Evolutionary conservation across 2,329 filamentous ascomycete species (phyloP), one percentile per base, ranked within the genome.

Genomic region (Colletotrichum liaoningense): DNA sequence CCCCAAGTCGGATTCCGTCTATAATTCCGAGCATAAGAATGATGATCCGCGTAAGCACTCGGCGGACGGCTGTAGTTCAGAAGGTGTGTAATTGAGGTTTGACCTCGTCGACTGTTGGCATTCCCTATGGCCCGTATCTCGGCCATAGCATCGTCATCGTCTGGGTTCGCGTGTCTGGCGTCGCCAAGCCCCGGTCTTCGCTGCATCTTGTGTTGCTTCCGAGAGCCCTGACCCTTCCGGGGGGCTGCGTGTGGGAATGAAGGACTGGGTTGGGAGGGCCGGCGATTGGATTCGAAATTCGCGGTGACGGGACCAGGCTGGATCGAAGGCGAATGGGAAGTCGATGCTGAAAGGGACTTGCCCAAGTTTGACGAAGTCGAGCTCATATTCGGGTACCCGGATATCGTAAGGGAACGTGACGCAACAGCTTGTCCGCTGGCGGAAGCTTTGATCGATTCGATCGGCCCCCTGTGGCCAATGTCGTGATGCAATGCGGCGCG

Each of bases 81-180:
- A 70, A 99, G 86, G 83, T 99, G 97, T 54, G 97, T 98, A 81
- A 99, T 99, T 79, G 94, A 97, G 67, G 95, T 98, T 83, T 98
- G 96, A 67, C 97, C 97, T 79, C 97, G 94, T 72, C 97, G 93
- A 79, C 88, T 89, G n/a, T 86, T 87, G 14, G 88, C 82, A 76
- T 90, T 91, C 71, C 88, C 85, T 71, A 91, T 82, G 24, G 88
- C 88, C 76, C 88, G 84, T 74, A 95, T 88, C 86, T 98, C 95
- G 76, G 92, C 95, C 90, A 97, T 92, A 78, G 91, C 91, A 89
- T 98, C 95, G 85, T 98, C 95, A 86, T 95, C 92, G 81, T 93
- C 89, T 77, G 93, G 75, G 9, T 78, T 77, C 28, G 77, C 78
- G 64, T 77, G 76, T 54, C 83, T 79, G 14, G 52, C 46, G 52